Conservation (phyloP, 2,329 filamentous ascomycete species). For the Paecilomyces formosus region DNA sequence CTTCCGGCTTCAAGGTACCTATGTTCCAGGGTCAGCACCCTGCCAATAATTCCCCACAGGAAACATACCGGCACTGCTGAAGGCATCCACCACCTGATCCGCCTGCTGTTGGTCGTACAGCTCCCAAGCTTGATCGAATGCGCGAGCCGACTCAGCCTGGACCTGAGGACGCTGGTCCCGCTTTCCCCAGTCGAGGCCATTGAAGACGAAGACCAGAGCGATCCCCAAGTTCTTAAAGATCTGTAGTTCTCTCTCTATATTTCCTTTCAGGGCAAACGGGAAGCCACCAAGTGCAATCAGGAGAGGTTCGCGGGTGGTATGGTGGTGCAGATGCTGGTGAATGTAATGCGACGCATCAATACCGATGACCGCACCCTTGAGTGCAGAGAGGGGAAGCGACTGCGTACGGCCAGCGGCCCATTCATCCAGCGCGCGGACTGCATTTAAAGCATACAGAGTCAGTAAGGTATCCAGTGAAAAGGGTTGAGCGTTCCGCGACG, state of each 20-base stretch:
- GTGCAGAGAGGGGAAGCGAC: constrained; percentile 57
- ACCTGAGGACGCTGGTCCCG: constrained; percentile 59
- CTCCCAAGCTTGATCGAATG: constrained; percentile 75
- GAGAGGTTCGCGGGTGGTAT: constrained; percentile 73
- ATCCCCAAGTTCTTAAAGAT: constrained; percentile 63
- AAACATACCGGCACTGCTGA: constrained; percentile 67
- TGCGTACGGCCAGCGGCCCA: constrained; percentile 49
- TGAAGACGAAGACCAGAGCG: constrained; percentile 83
- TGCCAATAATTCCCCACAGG: background rate
- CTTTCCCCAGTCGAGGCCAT: constrained; percentile 72
- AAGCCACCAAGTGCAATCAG: constrained; percentile 83
- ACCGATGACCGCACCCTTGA: constrained; percentile 69
- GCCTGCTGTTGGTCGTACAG: constrained; percentile 77
- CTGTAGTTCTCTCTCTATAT: constrained; percentile 70
- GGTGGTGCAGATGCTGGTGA: constrained; percentile 63
- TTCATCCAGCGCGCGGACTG: constrained; percentile 48
- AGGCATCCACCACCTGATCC: constrained; percentile 73
- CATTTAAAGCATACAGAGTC: constrained; percentile 1
- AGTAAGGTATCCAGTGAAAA: background rate
- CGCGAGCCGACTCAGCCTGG: constrained; percentile 56
- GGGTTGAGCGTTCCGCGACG: constrained; percentile 1
- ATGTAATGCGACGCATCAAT: constrained; percentile 90
- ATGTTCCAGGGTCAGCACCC: constrained; percentile 19
- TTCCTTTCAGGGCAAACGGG: constrained; percentile 67
- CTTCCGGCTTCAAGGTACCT: constrained; percentile 65